Percentiles rank a stretch among this genome's conserved stretches.
Conservation (phyloP, 2,329 filamentous ascomycete genomes). For the Fusarium sp. region DNA sequence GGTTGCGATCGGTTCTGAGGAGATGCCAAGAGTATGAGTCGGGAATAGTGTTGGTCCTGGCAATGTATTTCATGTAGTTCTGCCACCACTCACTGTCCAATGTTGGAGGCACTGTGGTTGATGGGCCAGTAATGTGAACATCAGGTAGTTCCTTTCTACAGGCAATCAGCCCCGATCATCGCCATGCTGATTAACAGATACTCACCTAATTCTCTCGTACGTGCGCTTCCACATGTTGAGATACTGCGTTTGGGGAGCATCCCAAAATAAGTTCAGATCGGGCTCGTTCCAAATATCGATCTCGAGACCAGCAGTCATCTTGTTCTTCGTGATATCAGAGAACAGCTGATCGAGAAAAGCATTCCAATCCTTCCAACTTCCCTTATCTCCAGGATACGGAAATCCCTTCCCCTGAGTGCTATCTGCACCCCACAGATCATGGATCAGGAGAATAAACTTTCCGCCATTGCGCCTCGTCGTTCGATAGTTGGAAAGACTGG, state of each 20-base stretch:
- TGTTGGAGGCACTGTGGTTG: slow-evolving; percentile 17
- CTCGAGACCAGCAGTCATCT: slow-evolving; percentile 56
- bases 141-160: neutral
- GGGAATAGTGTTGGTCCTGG: neutral
- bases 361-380: slow-evolving; percentile 64
- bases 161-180: rapidly evolving
- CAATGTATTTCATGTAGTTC: neutral
- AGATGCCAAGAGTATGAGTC: slow-evolving; percentile 35
- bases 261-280: slow-evolving; percentile 52
- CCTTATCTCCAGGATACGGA: slow-evolving; percentile 64
- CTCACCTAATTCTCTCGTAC: slow-evolving; percentile 36
- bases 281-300: slow-evolving; percentile 71
- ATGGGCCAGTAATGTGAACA: slow-evolving; percentile 20
- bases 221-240: slow-evolving; percentile 35
- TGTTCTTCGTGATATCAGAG: slow-evolving; percentile 56
- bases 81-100: slow-evolving; percentile 27
- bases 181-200: too few relatives aligned
- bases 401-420: slow-evolving; percentile 55
- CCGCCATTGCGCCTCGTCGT: slow-evolving; percentile 54
- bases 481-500: slow-evolving; percentile 27
- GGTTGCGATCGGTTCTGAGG: neutral
- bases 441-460: slow-evolving; percentile 62
- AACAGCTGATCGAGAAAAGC: slow-evolving; percentile 58
- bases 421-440: slow-evolving; percentile 66
- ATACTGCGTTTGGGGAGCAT: slow-evolving; percentile 32